A percentile compares a stretch with the other conserved stretches of the same genome.
Conservation (phyloP, 1,139 yeast genomes). For the Meyerozyma sp. region DNA sequence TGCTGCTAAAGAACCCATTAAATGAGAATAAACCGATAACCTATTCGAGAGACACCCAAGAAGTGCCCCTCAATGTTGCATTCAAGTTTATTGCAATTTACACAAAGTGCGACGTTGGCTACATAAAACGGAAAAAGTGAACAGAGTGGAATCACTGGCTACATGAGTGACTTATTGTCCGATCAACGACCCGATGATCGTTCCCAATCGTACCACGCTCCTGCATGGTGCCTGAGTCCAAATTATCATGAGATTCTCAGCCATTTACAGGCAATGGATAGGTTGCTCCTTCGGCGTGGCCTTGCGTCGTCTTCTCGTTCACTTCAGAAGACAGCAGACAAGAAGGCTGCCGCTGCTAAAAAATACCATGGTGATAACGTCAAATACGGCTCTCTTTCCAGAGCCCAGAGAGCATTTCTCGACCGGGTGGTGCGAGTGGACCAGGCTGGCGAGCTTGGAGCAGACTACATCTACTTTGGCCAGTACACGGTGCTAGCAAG, state of each 20-base stretch:
- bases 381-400: conserved; percentile 39
- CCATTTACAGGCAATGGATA: not conserved
- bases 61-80: conserved; percentile 40
- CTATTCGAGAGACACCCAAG: conserved; percentile 59
- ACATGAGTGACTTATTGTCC: not conserved
- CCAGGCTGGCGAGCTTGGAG: conserved; percentile 99
- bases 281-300: not conserved
- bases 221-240: not conserved
- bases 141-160: too few relatives aligned
- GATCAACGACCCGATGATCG: too few relatives aligned
- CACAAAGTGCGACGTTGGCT: conserved; percentile 17
- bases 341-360: conserved; percentile 11
- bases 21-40: conserved; percentile 52
- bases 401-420: conserved; percentile 64
- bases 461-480: conserved; percentile 87
- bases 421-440: conserved; percentile 84
- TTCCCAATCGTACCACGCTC: not conserved
- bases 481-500: conserved; percentile 74
- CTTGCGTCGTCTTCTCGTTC: not conserved
- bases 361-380: conserved; percentile 13
- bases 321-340: conserved; percentile 3
- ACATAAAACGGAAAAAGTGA: not conserved
- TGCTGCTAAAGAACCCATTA: conserved; percentile 36
- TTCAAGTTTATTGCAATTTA: conserved; percentile 45
- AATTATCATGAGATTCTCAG: not conserved